Base-by-base conservation (phyloP, 108 stramenopile genomes). In the Bacterosira constricta region DNA sequence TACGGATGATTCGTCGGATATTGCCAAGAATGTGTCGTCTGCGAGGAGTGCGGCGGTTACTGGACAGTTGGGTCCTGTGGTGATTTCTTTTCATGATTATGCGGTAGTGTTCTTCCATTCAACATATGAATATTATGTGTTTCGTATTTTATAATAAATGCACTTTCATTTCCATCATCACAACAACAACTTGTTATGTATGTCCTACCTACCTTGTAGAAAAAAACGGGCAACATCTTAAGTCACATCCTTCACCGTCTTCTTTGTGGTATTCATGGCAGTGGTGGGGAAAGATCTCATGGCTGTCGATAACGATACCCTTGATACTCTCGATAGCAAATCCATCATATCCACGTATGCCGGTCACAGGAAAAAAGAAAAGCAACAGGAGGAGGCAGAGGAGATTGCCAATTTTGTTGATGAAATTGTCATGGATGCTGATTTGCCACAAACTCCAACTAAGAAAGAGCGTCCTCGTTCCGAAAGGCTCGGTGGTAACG, bases 231-330 rank as follows among this genome's bases (percentile, higher is more conserved):
- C 71, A 36, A 78, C 79, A 15, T 75, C 89, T 9, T 87, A 91
- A 74, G 85, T 81, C 31, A 85, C 89, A 18, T 91, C 93, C 13
- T 94, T 94, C 57, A 88, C 93, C 0, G 86, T 94, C 26, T 94
- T 94, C 64, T 94, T 90, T 75, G 84, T 94, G 82, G 82, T 89
- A 4, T 94, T 88, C 63, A 86, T 89, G 10, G 82, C 93, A 4
- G 70, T 91, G 38, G 79, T 91, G 12, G 90, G 90, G 37, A 90
- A 89, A 46, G 93, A 90, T 56, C 66, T 94, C 26, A 74, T 91
- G 55, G 84, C 88, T 45, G 63, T 94, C 9, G 75, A 82, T 27
- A 69, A 83, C n/a, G 82, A 90, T 67, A 57, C 70, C n/a, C 63
- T 69, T 9, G 72, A 82, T 29, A 53, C 75, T 26, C 63, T 78